Evolutionary conservation across 805 yeast genomes (phyloP).

Genomic region (Ogataea trehalophila): DNA sequence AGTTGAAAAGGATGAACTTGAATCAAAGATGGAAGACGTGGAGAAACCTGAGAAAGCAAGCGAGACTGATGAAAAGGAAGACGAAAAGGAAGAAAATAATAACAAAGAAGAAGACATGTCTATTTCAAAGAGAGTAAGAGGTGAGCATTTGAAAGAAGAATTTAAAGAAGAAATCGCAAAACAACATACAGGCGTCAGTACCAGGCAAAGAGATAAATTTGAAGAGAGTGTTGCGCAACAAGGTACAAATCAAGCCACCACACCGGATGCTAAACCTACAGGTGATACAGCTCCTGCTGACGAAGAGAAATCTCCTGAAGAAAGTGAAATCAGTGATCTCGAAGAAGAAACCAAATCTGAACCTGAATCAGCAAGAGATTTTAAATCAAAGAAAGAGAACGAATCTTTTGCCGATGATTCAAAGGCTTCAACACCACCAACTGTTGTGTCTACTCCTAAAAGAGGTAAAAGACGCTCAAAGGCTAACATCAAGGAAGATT

Average conservation of each 20-base stretch:
- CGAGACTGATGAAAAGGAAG: neutral
- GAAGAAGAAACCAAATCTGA: slow-evolving; percentile 5
- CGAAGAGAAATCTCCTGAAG: neutral
- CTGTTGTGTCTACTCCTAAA: slow-evolving; percentile 1
- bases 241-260: neutral
- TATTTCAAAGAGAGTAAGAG: neutral
- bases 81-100: neutral
- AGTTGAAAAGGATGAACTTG: too few relatives aligned
- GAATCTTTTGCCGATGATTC: neutral
- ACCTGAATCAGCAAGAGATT: neutral
- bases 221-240: neutral
- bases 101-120: neutral
- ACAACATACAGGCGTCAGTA: too few relatives aligned
- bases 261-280: neutral
- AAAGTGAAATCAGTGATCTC: slow-evolving; percentile 2
- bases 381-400: neutral
- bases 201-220: neutral
- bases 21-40: neutral
- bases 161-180: neutral
- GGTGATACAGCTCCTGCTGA: neutral
- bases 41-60: neutral
- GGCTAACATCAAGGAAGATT: slow-evolving; percentile 1
- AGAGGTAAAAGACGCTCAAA: slow-evolving; percentile 2
- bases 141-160: neutral
- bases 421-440: neutral